Percentiles rank a stretch among this genome's conserved stretches.
phyloP scores from a whole-genome alignment of 2,329 filamentous ascomycete genomes.

The Botrytis cinerea region DNA sequence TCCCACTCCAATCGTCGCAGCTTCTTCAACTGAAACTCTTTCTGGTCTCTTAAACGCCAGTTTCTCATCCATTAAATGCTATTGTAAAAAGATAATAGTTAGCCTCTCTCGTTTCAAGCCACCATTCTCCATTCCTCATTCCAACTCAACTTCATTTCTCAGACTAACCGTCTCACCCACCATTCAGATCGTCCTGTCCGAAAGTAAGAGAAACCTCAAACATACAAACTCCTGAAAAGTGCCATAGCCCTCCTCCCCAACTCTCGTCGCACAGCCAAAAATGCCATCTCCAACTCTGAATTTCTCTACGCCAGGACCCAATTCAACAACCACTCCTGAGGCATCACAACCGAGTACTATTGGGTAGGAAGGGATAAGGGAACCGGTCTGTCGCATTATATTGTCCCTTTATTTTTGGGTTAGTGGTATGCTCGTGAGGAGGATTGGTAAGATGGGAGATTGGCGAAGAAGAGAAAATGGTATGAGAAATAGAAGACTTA shows the following conservation, averaged over 20 bases:
- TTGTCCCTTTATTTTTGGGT: conserved; percentile 36
- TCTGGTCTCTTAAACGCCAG: conserved; percentile 41
- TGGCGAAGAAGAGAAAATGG: not conserved
- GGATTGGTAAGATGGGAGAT: not conserved
- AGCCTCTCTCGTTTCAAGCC: not conserved
- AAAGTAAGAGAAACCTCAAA: not conserved
- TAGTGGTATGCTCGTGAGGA: too few species aligned
- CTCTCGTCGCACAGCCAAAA: conserved; percentile 43
- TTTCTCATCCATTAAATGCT: conserved; percentile 44
- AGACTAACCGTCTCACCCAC: not conserved
- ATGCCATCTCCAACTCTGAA: conserved; percentile 43
- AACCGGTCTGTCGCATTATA: conserved; percentile 42
- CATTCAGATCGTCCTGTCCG: not conserved
- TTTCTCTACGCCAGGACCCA: conserved; percentile 39
- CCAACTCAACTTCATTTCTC: not conserved
- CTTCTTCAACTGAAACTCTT: conserved; percentile 39
- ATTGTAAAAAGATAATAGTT: not conserved
- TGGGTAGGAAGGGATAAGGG: conserved; percentile 42
- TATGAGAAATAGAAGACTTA: conserved; percentile 34
- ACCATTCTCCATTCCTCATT: not conserved
- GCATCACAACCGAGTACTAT: conserved; percentile 46
- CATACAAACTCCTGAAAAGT: conserved; percentile 23
- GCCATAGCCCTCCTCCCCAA: conserved; percentile 39
- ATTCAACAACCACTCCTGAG: conserved; percentile 41
- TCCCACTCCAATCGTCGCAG: conserved; percentile 44